Conservation (phyloP, 2,329 filamentous ascomycete species). For the Camptophora hylomeconis region DNA sequence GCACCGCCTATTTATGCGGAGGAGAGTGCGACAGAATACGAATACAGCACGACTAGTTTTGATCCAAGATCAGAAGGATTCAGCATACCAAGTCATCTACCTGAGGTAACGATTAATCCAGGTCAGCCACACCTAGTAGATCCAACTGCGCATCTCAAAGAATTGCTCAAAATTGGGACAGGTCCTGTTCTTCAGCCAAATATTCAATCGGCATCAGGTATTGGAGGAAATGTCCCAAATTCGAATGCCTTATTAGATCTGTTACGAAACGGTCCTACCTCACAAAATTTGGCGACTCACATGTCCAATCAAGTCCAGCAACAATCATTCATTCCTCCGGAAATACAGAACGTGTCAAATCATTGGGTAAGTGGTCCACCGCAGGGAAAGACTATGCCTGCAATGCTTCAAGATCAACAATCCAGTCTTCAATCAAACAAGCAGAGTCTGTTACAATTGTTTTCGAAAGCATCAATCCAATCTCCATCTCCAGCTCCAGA, state of each 20-base stretch:
- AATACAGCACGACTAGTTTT: slow-evolving; percentile 11
- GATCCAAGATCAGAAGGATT: slow-evolving; percentile 12
- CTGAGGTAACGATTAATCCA: slow-evolving; percentile 23
- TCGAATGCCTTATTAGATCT: slow-evolving; percentile 44
- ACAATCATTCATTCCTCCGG: neutral
- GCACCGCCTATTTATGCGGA: slow-evolving; percentile 14
- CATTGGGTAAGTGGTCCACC: neutral
- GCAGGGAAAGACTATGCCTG: slow-evolving; percentile 1
- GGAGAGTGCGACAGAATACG: slow-evolving; percentile 14
- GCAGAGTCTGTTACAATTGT: slow-evolving; percentile 17
- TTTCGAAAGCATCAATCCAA: slow-evolving; percentile 15
- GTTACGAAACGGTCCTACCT: slow-evolving; percentile 31
- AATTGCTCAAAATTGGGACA: slow-evolving; percentile 27
- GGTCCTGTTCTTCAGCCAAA: slow-evolving; percentile 8
- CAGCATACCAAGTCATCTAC: slow-evolving; percentile 24
- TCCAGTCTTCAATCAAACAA: slow-evolving; percentile 11
- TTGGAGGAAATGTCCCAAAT: slow-evolving; percentile 22
- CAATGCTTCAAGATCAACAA: slow-evolving; percentile 10
- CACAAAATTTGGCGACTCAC: slow-evolving; percentile 39
- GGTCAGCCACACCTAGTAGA: too few species aligned
- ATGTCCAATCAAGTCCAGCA: slow-evolving; percentile 45
- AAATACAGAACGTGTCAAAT: neutral
- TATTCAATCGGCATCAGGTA: slow-evolving; percentile 8
- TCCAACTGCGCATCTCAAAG: slow-evolving; percentile 40
- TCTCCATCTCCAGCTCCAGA: slow-evolving; percentile 14